Evolutionary conservation across 2,329 filamentous ascomycete species (phyloP), one percentile per base, ranked within the genome.

Genomic region (Cadophora sp.): DNA sequence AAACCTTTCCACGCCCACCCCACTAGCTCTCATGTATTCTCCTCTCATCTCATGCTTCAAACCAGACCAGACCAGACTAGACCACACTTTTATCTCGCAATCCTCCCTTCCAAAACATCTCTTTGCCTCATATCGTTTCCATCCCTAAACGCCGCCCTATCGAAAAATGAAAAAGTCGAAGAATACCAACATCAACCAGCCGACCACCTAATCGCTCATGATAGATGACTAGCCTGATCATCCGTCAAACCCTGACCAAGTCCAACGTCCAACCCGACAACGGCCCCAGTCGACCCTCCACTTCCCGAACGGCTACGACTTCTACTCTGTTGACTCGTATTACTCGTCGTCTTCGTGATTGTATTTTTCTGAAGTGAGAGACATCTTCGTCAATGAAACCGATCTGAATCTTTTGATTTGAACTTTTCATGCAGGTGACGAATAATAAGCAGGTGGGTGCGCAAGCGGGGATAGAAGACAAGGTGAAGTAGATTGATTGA

Each of bases 211-310:
- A 11, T 14, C 40, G 19, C 12, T 16, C 40, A 43, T 16, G 74
- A 76, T 65, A 76, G 71, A 68, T 74, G 71, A 68, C 70, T 76
- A 55, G 73, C 73, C 51, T 74, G 70, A 31, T 76, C 74, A 65
- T 76, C 75, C 29, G 71, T 73, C 55, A 75, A 51, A 16, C 43
- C 43, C n/a, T 68, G 58, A 29, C 62, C 40, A 53, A 71, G 69
- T 27, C 69, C 66, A 16, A 64, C 37, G 43, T 69, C 69, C 22
- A 70, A 27, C n/a, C 53, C 69, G 9, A 74, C 71, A 29, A 71
- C 71, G 5, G 68, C 69, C 6, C 60, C 64, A 19, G 67, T 64
- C 24, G 74, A 73, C 16, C 64, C 67, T 24, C 37, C 63, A 56
- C 69, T 72, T 16, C 46, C 68, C 16, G 72, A 67, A 40, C 68